Evolutionary conservation across 2,329 filamentous ascomycete genomes (phyloP).

Genomic region (Rhynchosporium graminicola): DNA sequence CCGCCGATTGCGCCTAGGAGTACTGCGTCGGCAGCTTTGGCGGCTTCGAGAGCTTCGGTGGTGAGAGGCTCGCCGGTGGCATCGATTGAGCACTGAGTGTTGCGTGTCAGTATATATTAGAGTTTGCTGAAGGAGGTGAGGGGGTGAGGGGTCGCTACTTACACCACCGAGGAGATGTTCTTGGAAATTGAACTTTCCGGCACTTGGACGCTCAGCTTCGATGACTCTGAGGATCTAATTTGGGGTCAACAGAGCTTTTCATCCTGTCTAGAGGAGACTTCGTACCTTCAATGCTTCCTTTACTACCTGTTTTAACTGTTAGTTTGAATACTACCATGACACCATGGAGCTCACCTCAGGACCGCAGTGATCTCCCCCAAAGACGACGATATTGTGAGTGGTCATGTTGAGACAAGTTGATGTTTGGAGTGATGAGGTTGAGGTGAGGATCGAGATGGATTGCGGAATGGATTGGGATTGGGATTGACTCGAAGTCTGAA

Average conservation of each 20-base stretch:
- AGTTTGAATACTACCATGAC: constrained; percentile 11
- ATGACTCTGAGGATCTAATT: constrained; percentile 74
- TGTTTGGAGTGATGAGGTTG: too few relatives aligned
- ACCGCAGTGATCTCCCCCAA: constrained; percentile 81
- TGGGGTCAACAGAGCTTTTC: constrained; percentile 6
- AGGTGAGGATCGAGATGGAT: too few relatives aligned
- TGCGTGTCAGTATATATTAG: constrained; percentile 21
- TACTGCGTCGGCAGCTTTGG: constrained; percentile 84
- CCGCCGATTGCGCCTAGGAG: constrained; percentile 93
- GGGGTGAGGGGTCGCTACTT: constrained; percentile 46
- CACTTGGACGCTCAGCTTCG: constrained; percentile 68
- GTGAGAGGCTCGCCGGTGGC: constrained; percentile 76
- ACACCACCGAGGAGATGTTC: constrained; percentile 90
- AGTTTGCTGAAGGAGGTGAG: neutral
- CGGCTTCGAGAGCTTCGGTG: constrained; percentile 77
- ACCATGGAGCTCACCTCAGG: constrained; percentile 66
- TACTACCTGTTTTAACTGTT: constrained; percentile 59
- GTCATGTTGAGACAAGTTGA: constrained; percentile 53
- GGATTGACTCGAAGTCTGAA: neutral
- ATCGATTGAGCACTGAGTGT: constrained; percentile 79
- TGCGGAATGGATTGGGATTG: neutral
- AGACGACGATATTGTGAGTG: constrained; percentile 76
- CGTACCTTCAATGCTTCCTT: constrained; percentile 80
- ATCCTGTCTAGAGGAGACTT: neutral
- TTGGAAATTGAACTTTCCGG: constrained; percentile 82